Base-by-base conservation (phyloP, 768 basidiomycete genomes). In the Termitomyces sp. region DNA sequence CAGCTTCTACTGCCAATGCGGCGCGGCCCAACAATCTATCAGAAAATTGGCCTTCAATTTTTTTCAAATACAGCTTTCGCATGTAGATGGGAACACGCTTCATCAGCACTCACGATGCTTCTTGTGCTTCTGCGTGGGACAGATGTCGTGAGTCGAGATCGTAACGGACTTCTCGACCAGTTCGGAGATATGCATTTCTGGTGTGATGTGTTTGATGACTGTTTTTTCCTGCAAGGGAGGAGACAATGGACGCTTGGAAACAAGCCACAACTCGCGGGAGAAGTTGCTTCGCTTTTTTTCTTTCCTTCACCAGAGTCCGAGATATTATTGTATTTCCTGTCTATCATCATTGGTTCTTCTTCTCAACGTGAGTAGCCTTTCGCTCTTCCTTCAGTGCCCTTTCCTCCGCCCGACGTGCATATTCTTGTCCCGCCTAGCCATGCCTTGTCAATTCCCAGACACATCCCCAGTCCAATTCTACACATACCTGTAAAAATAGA, bases 371-470 rank as follows among this genome's bases (percentile, higher is more conserved):
- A 50, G 49, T 50, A 10, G 50, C 58, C 38, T 50, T 48, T 63
- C 68, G 66, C 65, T 69, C 63, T 63, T 69, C 68, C 45, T 68
- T 53, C 12, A 14, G 1, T 7, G n/a, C 77, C 61, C 73, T 77
- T 43, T 79, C 79, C 65, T 90, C 90, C 49, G 74, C 61, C 30
- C 88, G 83, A 58, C 75, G 77, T 30, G 89, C 90, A 66, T 88
- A 94, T 75, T 92, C 92, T 67, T 94, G 92, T 22, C 92, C 93
- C 56, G 83, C 86, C 86, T 94, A 20, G 73, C 30, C 45, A 58
- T 13, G 45, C 18, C 40, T 54, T 56, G 54, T 62, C 44, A 66
- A 48, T 42, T 38, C 35, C 24, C 10, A 47, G 9, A 43, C 18
- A 44, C 24, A 30, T 22, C 48, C 36, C 22, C 43, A 13, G 44